Base-by-base conservation (phyloP, 352 stramenopile species). In the Pythium dissotocum region DNA sequence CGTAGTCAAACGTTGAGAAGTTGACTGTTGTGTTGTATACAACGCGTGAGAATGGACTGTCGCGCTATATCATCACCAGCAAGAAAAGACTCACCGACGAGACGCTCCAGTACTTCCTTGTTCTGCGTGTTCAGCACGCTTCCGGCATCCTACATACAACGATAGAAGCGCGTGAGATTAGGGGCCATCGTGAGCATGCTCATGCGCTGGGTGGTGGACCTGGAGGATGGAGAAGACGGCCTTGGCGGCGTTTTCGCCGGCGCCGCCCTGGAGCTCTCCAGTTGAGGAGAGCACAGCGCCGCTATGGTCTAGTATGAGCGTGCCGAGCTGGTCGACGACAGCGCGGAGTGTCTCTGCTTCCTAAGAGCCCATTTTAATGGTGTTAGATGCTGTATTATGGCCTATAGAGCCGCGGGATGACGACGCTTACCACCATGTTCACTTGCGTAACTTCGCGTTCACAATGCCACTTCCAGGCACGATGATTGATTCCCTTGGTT, bases 181-280 rank as follows among this genome's bases (percentile, higher is more conserved):
- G 51, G 64, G 6, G 10, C 16, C 21, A 46, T 38, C 10, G 18
- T 49, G 42, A n/a, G n/a, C n/a, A n/a, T 49, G 12, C 16, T 63
- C 28, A 49, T 30, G 51, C 8, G 40, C 13, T n/a, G 59, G 14
- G 2, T 53, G 28, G 12, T 65, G 6, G 16, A 82, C 79, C 71
- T 83, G 72, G 18, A 93, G 73, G 70, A 93, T 90, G 4, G 82
- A 85, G 62, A 84, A 85, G 36, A 94, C 77, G 24, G 74, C 79
- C 49, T 89, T 78, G 14, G 77, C 79, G 38, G 78, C 82, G 44
- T 77, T 72, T 21, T 90, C 81, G 51, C 82, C 84, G 2, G 70
- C 72, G 5, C 69, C 72, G 21, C 82, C 84, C 42, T 71, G 65
- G 4, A 94, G 61, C 52, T 93, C 79, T 9, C 86, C 86, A 4